Percentiles rank a stretch among this genome's conserved stretches.
Conservation (phyloP, 306 rosid species). For the Begonia peltatifolia region DNA sequence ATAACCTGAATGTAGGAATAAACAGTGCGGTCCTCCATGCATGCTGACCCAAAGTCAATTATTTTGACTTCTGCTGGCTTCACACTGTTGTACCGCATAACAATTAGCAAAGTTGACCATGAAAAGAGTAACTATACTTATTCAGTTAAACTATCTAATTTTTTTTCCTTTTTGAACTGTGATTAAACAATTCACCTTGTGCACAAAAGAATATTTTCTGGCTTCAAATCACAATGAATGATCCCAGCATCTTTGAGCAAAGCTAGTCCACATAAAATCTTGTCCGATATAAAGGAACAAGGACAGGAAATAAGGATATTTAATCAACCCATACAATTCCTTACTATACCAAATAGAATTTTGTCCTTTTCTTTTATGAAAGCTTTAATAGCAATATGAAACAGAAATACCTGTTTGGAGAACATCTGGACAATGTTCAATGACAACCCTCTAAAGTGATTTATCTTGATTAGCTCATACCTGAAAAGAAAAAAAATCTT, state of each 20-base stretch:
- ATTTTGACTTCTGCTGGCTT: constrained; percentile 91
- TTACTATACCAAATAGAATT: no score
- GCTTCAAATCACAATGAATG: constrained; percentile 99
- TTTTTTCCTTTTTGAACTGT: constrained; percentile 1
- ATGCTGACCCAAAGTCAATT: constrained; percentile 98
- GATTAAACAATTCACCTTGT: constrained; percentile 47
- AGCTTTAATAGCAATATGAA: not conserved
- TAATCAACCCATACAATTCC: no score
- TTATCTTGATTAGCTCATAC: constrained; percentile 96
- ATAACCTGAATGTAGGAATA: constrained; percentile 96
- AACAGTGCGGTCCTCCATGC: constrained; percentile 99
- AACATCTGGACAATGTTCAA: constrained; percentile 88
- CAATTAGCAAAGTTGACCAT: constrained; percentile 10
- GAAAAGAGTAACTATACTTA: not conserved
- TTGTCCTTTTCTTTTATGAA: no score
- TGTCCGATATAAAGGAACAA: constrained; percentile 14
- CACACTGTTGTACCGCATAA: constrained; percentile 29
- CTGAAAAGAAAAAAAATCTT: constrained; percentile 25
- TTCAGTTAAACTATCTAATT: not conserved
- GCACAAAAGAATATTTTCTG: constrained; percentile 93
- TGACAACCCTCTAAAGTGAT: constrained; percentile 90
- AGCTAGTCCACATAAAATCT: constrained; percentile 83
- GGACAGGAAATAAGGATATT: constrained; percentile 1
- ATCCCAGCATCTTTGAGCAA: constrained; percentile 91
- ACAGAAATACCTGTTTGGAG: constrained; percentile 68